A percentile compares a stretch with the other conserved stretches of the same genome.
These are phyloP conservation scores for Pythium graminicola DNA, from an alignment of 352 stramenopile species.

Conservation along the genomic window DNA sequence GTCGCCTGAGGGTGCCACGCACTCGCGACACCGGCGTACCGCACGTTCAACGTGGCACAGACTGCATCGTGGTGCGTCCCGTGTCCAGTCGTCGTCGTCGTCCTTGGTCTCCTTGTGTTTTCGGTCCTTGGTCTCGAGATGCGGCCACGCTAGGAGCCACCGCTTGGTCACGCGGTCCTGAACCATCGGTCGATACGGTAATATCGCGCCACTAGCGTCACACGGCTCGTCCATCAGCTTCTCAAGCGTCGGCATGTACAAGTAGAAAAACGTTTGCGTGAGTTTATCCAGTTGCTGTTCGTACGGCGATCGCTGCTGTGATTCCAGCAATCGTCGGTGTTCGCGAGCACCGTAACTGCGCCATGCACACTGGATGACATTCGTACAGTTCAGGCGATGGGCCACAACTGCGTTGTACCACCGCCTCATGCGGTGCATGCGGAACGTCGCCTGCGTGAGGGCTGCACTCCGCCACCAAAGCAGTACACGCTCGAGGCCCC, in stretches of 20 bases:
- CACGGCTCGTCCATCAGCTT: slow-evolving; percentile 52
- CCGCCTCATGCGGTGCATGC: slow-evolving; percentile 45
- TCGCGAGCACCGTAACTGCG: slow-evolving; percentile 33
- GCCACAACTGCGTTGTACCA: slow-evolving; percentile 46
- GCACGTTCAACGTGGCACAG: slow-evolving; percentile 53
- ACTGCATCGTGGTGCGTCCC: slow-evolving; percentile 30
- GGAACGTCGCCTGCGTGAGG: slow-evolving; percentile 44
- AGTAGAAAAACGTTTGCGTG: slow-evolving; percentile 50
- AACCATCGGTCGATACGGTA: slow-evolving; percentile 63
- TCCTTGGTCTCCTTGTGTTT: not conserved
- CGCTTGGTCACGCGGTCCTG: slow-evolving; percentile 62
- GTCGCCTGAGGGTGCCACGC: slow-evolving; percentile 46
- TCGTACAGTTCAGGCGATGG: slow-evolving; percentile 31
- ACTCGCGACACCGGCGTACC: slow-evolving; percentile 62
- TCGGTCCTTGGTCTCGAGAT: slow-evolving; percentile 25
- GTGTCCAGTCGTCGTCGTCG: slow-evolving; percentile 6
- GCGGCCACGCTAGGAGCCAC: slow-evolving; percentile 67
- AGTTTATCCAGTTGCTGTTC: slow-evolving; percentile 55
- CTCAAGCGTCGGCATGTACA: slow-evolving; percentile 62
- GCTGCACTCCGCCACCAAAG: slow-evolving; percentile 41
- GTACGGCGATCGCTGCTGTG: slow-evolving; percentile 61
- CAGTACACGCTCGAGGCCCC: slow-evolving; percentile 51
- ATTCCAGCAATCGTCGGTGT: slow-evolving; percentile 32
- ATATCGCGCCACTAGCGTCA: slow-evolving; percentile 38
- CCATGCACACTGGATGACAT: slow-evolving; percentile 55